Percentiles rank a stretch among this genome's conserved stretches.
Conservation (phyloP, 1,139 yeast genomes). For the Zygosaccharomyces pseudobailii region DNA sequence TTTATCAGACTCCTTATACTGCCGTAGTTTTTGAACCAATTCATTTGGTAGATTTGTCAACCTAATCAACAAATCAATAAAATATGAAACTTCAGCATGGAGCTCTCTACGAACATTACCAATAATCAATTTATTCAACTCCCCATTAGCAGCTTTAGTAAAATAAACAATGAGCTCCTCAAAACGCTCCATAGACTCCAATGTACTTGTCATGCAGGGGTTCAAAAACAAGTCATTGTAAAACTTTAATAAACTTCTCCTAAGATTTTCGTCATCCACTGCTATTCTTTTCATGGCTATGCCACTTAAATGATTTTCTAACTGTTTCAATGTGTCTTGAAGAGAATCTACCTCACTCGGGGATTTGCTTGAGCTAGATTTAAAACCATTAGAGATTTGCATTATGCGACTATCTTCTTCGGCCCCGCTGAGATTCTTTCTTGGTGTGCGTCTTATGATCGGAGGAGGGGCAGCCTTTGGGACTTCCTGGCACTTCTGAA, state of each 20-base stretch:
- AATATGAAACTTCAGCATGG: slow-evolving; percentile 52
- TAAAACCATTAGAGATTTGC: slow-evolving; percentile 8
- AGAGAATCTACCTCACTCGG: slow-evolving; percentile 7
- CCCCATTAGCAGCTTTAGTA: slow-evolving; percentile 60
- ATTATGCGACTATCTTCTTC: slow-evolving; percentile 14
- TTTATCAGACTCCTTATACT: slow-evolving; percentile 41
- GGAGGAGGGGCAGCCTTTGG: neutral
- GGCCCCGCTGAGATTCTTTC: slow-evolving; percentile 5
- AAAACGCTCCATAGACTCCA: slow-evolving; percentile 42
- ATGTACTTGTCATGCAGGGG: slow-evolving; percentile 38
- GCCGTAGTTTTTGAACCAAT: slow-evolving; percentile 42
- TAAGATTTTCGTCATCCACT: slow-evolving; percentile 35
- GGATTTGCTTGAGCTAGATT: slow-evolving; percentile 2
- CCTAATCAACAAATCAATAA: slow-evolving; percentile 51
- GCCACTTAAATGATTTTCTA: slow-evolving; percentile 47
- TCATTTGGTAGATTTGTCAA: slow-evolving; percentile 43
- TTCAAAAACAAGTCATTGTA: slow-evolving; percentile 55
- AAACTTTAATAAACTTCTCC: slow-evolving; percentile 50
- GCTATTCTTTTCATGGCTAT: slow-evolving; percentile 47
- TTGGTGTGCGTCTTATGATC: slow-evolving; percentile 4
- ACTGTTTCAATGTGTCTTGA: slow-evolving; percentile 28
- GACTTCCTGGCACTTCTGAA: slow-evolving; percentile 30
- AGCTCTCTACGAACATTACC: slow-evolving; percentile 45
- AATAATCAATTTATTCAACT: slow-evolving; percentile 48
- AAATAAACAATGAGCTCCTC: slow-evolving; percentile 66